Evolutionary conservation across 345 rosid species (phyloP), one percentile per base, ranked within the genome.

Genomic region (Conringia planisiliqua): DNA sequence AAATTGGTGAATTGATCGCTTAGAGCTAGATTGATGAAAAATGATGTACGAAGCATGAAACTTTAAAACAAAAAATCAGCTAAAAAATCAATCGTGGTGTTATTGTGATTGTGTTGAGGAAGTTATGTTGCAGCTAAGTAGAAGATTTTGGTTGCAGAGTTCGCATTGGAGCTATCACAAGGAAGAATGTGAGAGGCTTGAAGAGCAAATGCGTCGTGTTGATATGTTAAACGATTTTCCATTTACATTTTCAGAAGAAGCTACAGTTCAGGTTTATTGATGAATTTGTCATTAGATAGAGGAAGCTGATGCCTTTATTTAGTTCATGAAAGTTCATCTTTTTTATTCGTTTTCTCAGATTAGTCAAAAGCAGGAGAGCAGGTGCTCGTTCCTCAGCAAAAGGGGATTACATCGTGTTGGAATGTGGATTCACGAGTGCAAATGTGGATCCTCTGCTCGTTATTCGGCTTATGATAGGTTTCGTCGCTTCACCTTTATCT

Each of bases 401-500:
- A 89, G 86, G 82, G 87, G 70, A 17, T 67, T 90, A 39, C 99
- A 90, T 82, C 62, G 52, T 36, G 26, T 70, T 74, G 96, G 92
- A 51, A 86, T 95, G 96, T 95, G 98, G 99, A 79, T 44, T 17
- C 75, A 17, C 47, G 98, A 90, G 50, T 95, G 99, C 83, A 54
- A 60, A 7, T 95, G 99, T 47, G 80, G 77, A 10, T 26, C 70
- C 12, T 81, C 79, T 10, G 27, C 55, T 42, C 32, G 56, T 44
- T 82, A 71, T 27, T 68, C 69, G 0, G 60, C 73, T 38, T n/a
- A 5, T 29, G 54, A 62, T 56, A 86, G 93, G 96, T 91, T 78
- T 55, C 2, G 7, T 60, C 3, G 9, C 14, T 35, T 59, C 22
- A 40, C 39, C 30, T 56, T 56, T 11, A 35, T 57, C 20, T 10